Conservation (phyloP, 176 grass and related monocot genomes). For the Pharus latifolius region DNA sequence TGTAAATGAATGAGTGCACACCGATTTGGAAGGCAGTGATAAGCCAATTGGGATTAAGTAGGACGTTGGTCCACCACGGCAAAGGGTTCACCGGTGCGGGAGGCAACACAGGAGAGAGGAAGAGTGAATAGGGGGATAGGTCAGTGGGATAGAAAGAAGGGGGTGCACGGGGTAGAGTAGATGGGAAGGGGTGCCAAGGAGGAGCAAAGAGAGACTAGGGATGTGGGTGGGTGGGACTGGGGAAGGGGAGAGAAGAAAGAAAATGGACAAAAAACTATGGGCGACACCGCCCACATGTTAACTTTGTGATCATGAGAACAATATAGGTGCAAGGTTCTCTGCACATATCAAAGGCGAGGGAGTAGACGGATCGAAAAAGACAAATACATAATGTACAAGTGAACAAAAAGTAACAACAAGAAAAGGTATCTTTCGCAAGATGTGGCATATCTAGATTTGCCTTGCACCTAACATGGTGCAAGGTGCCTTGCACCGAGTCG, state of each 20-base stretch:
- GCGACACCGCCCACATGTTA: too few species aligned
- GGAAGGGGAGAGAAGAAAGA: constrained; percentile 3
- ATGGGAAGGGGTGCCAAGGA: not conserved
- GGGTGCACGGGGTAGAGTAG: not conserved
- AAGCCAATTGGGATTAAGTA: constrained; percentile 3
- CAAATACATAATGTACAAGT: not conserved
- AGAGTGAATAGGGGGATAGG: not conserved
- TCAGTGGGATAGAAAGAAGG: not conserved
- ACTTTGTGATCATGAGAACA: not conserved
- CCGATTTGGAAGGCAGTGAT: not conserved
- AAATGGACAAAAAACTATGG: not conserved
- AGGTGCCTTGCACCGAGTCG: too few species aligned
- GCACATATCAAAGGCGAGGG: not conserved
- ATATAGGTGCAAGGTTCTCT: not conserved
- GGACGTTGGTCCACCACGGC: not conserved
- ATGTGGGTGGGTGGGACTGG: not conserved
- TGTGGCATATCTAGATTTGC: not conserved
- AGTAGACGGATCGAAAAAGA: too few species aligned
- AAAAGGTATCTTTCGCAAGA: not conserved
- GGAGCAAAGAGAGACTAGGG: not conserved
- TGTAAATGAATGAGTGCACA: not conserved
- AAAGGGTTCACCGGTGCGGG: not conserved
- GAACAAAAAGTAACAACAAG: not conserved
- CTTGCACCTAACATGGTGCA: not conserved
- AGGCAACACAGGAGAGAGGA: not conserved